These are phyloP conservation scores for Carex cristatella DNA, from an alignment of 176 grass and related monocot species.

Conservation along the genomic window DNA sequence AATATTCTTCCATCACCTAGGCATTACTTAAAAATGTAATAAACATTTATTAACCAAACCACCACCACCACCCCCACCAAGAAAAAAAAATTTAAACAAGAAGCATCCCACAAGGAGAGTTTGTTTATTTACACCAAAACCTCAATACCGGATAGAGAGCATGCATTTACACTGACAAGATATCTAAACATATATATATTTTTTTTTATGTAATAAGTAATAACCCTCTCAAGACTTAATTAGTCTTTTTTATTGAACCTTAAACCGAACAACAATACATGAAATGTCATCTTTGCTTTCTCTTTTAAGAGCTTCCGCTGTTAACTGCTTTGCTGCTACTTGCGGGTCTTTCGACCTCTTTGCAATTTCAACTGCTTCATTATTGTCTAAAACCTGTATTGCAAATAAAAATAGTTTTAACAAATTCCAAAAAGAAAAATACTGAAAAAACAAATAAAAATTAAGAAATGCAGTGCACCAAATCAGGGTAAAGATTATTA, in stretches of 20 bases:
- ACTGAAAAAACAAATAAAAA: not conserved
- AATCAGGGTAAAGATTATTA: no score
- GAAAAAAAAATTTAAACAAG: not conserved
- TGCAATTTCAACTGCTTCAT: conserved; percentile 54
- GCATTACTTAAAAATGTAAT: not conserved
- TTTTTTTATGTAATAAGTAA: not conserved
- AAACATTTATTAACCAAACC: conserved; percentile 4
- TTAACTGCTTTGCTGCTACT: conserved; percentile 59
- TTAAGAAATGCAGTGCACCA: no score
- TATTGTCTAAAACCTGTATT: conserved; percentile 63
- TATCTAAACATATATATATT: not conserved
- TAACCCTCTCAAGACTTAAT: not conserved
- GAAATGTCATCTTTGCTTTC: conserved; percentile 90
- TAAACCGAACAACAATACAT: conserved; percentile 77
- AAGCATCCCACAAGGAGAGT: conserved; percentile 10
- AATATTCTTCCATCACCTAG: not conserved
- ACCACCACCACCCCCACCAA: not conserved
- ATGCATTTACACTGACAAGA: conserved; percentile 13
- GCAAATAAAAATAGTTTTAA: not conserved
- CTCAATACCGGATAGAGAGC: not conserved
- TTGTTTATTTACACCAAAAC: conserved; percentile 5
- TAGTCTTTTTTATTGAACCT: conserved; percentile 7
- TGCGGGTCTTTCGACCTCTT: conserved; percentile 68
- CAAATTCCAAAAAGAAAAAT: not conserved
- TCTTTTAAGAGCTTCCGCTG: conserved; percentile 45